Evolutionary conservation across 2,329 filamentous ascomycete genomes (phyloP).

Genomic region (Xylariaceae sp.): DNA sequence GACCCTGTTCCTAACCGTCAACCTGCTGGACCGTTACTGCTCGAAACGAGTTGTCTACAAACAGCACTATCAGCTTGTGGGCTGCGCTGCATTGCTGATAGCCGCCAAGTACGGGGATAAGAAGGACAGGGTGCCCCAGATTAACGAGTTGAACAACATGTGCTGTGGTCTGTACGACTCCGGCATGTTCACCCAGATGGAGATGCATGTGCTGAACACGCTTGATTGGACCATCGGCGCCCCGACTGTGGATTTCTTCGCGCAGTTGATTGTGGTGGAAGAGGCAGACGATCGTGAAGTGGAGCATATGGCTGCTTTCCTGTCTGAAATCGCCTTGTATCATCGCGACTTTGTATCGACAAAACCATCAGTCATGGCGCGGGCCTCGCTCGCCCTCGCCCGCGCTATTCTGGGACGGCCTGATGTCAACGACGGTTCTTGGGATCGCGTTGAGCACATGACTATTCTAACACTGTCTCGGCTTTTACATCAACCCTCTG

Average conservation of each 20-base stretch:
- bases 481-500: slow-evolving; percentile 53
- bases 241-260: slow-evolving; percentile 90
- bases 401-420: slow-evolving; percentile 78
- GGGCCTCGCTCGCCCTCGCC: slow-evolving; percentile 78
- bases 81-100: slow-evolving; percentile 91
- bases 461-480: slow-evolving; percentile 57
- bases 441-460: slow-evolving; percentile 66
- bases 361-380: slow-evolving; percentile 83
- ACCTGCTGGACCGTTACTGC: slow-evolving; percentile 95
- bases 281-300: slow-evolving; percentile 76
- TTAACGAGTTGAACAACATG: slow-evolving; percentile 97
- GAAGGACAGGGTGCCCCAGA: slow-evolving; percentile 97
- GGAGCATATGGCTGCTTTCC: slow-evolving; percentile 90
- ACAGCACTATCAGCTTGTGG: slow-evolving; percentile 96
- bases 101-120: slow-evolving; percentile 98
- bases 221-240: slow-evolving; percentile 95
- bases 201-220: slow-evolving; percentile 98
- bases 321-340: slow-evolving; percentile 91
- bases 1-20: slow-evolving; percentile 92
- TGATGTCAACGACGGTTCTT: slow-evolving; percentile 70
- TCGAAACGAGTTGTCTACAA: slow-evolving; percentile 98
- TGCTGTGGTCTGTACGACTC: slow-evolving; percentile 98
- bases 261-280: slow-evolving; percentile 80
- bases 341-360: slow-evolving; percentile 95
- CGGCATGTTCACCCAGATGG: slow-evolving; percentile 99